Base-by-base conservation (phyloP, 2,329 filamentous ascomycete genomes). In the Aaosphaeria arxii region DNA sequence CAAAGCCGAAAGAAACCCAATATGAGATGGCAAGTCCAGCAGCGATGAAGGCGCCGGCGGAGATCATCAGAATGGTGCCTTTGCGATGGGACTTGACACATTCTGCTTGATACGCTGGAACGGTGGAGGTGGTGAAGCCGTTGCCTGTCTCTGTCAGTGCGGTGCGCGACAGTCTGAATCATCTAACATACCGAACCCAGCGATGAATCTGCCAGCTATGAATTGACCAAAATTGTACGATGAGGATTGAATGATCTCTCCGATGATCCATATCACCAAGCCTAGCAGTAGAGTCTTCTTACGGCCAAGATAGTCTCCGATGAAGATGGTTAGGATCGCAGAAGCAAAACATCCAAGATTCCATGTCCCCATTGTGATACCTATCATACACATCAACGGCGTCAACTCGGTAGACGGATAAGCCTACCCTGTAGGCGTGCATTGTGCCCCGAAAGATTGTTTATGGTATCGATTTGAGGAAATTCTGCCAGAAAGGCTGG, bases 311-410 rank as follows among this genome's bases (percentile, higher is more conserved):
- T 54, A 58, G 44, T 81, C 77, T 32, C 78, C 77, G 24, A 77
- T 49, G 43, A 74, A 64, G 44, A 82, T 77, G 4, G 77, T 74
- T 2, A 76, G 55, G 36, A 81, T 65, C 3, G 74, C 81, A 13
- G 82, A 82, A 30, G 83, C 69, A 57, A 85, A 82, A 58, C 81
- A 84, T 7, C 81, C 81, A 11, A 85, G 47, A 44, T 67, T 58
- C 63, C 63, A 67, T 17, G 57, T 54, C 33, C 62, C 63, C 4
- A 66, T 58, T 1, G 59, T 59, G 11, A 65, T 61, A 41, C 63
- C 63, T 66, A n/a, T 30, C 17, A 24, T 24, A 24, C 17, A 24
- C 17, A 24, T 24, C 17, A 24, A 24, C 17, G 17, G 3, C 17
- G 17, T 24, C 17, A 24, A 24, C 3, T 24, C 17, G 17, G 31